These are phyloP conservation scores for Phytopythium boreale DNA, from an alignment of 352 stramenopile genomes.

Conservation along the genomic window DNA sequence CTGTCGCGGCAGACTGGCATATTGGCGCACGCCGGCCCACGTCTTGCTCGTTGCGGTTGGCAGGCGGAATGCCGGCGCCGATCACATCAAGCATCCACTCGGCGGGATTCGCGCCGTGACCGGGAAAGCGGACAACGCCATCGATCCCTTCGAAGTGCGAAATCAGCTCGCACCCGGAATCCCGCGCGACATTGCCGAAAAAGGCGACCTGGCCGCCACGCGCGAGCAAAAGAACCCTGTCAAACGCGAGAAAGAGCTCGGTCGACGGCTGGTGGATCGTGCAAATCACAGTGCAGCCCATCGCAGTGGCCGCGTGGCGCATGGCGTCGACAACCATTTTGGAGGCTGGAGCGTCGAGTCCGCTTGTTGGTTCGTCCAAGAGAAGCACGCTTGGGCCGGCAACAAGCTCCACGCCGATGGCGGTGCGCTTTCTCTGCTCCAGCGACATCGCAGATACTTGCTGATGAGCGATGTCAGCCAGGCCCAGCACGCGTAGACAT, in stretches of 20 bases:
- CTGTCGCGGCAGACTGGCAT: neutral
- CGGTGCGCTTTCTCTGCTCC: constrained; percentile 52
- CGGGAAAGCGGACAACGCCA: constrained; percentile 23
- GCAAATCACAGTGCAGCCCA: neutral
- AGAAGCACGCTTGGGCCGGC: constrained; percentile 80
- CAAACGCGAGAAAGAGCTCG: constrained; percentile 5
- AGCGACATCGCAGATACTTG: constrained; percentile 26
- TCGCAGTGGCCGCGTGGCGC: constrained; percentile 65
- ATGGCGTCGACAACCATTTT: constrained; percentile 80
- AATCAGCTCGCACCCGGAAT: constrained; percentile 20
- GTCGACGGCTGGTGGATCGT: constrained; percentile 8
- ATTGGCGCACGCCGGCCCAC: too few relatives aligned
- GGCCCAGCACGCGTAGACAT: constrained; percentile 22
- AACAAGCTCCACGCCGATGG: constrained; percentile 68
- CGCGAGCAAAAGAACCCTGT: neutral
- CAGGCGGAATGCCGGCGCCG: constrained; percentile 30
- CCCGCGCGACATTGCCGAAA: neutral
- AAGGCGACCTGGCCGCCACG: neutral
- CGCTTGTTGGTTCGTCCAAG: constrained; percentile 72
- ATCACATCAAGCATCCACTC: constrained; percentile 84
- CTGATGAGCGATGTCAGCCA: constrained; percentile 27
- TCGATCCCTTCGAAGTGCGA: constrained; percentile 59
- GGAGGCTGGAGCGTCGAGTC: constrained; percentile 77
- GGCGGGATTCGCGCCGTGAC: constrained; percentile 71
- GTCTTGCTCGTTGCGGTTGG: too few relatives aligned